A percentile compares a stretch with the other conserved stretches of the same genome.
Conservation (phyloP, 2,329 filamentous ascomycete species). For the Venturia asperata region DNA sequence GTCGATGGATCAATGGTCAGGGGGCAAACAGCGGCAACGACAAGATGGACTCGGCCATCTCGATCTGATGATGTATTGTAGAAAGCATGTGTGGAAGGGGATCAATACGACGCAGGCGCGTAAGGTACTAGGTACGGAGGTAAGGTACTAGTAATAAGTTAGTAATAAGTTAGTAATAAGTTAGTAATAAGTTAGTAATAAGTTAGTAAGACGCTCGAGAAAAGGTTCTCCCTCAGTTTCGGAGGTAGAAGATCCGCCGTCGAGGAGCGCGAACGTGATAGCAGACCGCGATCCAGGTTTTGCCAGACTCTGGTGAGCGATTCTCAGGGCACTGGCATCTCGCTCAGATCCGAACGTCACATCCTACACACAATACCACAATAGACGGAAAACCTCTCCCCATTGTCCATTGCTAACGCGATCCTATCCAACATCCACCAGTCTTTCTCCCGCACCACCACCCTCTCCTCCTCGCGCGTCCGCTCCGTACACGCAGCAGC, state of each 20-base stretch:
- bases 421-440: background rate
- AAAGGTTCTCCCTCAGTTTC: background rate
- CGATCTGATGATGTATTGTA: too few species aligned
- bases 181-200: too few species aligned
- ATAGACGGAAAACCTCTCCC: background rate
- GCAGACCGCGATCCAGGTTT: background rate
- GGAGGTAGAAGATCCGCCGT: background rate
- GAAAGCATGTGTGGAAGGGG: too few species aligned
- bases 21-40: background rate
- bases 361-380: background rate
- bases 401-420: background rate
- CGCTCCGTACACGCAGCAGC: slow-evolving; percentile 7
- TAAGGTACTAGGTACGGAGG: too few species aligned
- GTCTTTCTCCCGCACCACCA: background rate
- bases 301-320: background rate
- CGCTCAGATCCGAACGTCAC: background rate
- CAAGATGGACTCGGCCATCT: background rate
- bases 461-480: background rate
- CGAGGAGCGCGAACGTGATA: background rate
- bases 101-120: too few species aligned
- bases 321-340: background rate
- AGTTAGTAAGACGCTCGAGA: background rate
- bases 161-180: too few species aligned
- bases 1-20: background rate
- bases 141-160: too few species aligned